A percentile compares a stretch with the other conserved stretches of the same genome.
These are phyloP conservation scores for Boletus rex-veris DNA, from an alignment of 768 basidiomycete species.

Conservation along the genomic window DNA sequence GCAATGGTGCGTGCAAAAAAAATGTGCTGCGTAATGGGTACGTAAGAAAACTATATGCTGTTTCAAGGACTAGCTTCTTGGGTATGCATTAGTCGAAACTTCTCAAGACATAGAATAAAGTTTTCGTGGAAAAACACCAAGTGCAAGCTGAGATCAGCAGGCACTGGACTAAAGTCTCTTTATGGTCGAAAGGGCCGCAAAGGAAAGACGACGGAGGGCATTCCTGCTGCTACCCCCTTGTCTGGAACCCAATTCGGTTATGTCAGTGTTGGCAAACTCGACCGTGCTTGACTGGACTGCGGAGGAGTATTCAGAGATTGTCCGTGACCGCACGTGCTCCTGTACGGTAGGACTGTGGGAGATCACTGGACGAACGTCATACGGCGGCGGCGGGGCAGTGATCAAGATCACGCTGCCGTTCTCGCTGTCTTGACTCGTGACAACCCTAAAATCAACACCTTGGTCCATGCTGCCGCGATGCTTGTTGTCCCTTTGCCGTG, in stretches of 20 bases:
- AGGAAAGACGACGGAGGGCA: constrained; percentile 29
- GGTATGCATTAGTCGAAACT: background rate
- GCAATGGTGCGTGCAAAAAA: background rate
- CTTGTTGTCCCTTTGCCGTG: constrained; percentile 8
- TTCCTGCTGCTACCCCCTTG: constrained; percentile 16
- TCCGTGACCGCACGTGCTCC: constrained; percentile 13
- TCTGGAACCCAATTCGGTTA: constrained; percentile 13
- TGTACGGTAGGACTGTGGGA: constrained; percentile 5
- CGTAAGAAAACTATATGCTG: too few species aligned
- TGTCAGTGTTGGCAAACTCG: constrained; percentile 5
- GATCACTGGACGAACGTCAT: constrained; percentile 10
- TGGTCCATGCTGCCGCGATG: constrained; percentile 20
- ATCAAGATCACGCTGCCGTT: constrained; percentile 31
- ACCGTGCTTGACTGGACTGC: constrained; percentile 8
- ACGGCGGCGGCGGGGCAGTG: constrained; percentile 28
- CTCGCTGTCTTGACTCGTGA: constrained; percentile 28
- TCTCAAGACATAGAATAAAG: constrained; percentile 8
- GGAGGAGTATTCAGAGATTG: constrained; percentile 26
- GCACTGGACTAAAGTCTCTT: constrained; percentile 16
- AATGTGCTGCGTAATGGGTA: background rate
- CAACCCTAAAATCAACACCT: constrained; percentile 15
- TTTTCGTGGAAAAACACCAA: constrained; percentile 4
- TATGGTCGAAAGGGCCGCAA: constrained; percentile 31
- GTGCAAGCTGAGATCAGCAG: background rate
- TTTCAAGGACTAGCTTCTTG: background rate